These are phyloP conservation scores for Colletotrichum ledebouriae DNA, from an alignment of 2,329 filamentous ascomycete genomes.

Conservation along the genomic window DNA sequence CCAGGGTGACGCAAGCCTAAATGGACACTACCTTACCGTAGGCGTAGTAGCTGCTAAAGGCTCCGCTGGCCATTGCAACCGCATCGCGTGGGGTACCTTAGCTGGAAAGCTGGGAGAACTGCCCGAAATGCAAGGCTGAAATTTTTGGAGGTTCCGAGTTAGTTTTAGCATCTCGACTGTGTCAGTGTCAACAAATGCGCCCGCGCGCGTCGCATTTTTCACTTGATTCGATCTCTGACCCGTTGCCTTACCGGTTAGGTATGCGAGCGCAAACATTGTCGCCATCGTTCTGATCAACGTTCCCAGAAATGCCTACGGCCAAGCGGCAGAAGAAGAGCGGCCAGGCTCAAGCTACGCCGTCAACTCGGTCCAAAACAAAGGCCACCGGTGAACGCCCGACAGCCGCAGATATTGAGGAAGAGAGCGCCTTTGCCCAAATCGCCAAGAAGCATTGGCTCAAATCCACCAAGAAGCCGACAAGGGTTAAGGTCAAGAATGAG, in stretches of 20 bases:
- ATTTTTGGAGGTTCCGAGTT: conserved; percentile 45
- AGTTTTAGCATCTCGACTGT: conserved; percentile 26
- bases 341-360: conserved; percentile 52
- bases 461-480: conserved; percentile 66
- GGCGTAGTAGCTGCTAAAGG: background rate
- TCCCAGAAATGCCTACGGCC: conserved; percentile 66
- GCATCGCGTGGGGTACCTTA: conserved; percentile 28
- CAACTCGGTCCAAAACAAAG: conserved; percentile 55
- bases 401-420: conserved; percentile 77
- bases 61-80: background rate
- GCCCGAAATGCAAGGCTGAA: conserved; percentile 52
- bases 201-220: conserved; percentile 49
- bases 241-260: background rate
- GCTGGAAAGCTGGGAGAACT: conserved; percentile 31
- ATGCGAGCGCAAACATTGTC: conserved; percentile 28
- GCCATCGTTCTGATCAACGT: conserved; percentile 22
- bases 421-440: conserved; percentile 79
- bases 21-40: too few species aligned
- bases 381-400: conserved; percentile 68
- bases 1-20: too few species aligned
- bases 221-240: conserved; percentile 4
- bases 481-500: conserved; percentile 83
- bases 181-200: conserved; percentile 34
- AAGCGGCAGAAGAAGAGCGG: conserved; percentile 70
- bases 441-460: conserved; percentile 90